Evolutionary conservation across 208 protist species (phyloP), one percentile per base, ranked within the genome.

Genomic region (Strigomonas culicis): DNA sequence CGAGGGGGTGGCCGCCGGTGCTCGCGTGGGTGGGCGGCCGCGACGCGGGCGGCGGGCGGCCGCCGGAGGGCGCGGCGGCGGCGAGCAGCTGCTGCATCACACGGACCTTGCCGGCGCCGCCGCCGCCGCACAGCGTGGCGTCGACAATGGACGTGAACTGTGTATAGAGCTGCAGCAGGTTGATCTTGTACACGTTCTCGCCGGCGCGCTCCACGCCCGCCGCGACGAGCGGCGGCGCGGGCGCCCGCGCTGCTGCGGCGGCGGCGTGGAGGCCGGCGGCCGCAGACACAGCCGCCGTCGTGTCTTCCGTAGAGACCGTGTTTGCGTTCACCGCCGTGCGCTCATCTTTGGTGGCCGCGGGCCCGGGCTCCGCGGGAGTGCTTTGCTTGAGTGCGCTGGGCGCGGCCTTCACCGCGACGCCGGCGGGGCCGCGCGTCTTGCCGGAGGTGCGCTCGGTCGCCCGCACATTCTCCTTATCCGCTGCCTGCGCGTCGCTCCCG

Each of bases 401-500:
- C 4, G 59, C 41, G 2, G 44, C 41, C 43, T 25, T 13, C 10
- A 67, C 17, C 4, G 7, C 30, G 62, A 77, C 77, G 30, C 64
- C 46, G 32, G 39, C 39, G 11, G 39, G 1, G 39, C 39, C 11
- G 10, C 15, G 39, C 4, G 4, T 17, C 39, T 44, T 44, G 39
- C 39, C 19, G 1, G 39, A 17, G 11, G 39, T 44, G 39, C 13
- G 39, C 15, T 44, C 19, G 8, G 39, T 39, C 32, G 32, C 32
- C 6, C 32, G 10, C 39, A n/a, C 19, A 3, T 44, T 19, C 39
- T 44, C 19, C 39, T 44, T 44, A n/a, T 4, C 3, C 1, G 11
- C 11, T n/a, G 39, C 13, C 39, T 4, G 39, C 8, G 8, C 19
- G 39, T 44, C 39, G 3, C 11, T 3, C 1, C 39, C 15, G 39